Evolutionary conservation across 768 basidiomycete species (phyloP).

Genomic region (Leccinum uliginosum): DNA sequence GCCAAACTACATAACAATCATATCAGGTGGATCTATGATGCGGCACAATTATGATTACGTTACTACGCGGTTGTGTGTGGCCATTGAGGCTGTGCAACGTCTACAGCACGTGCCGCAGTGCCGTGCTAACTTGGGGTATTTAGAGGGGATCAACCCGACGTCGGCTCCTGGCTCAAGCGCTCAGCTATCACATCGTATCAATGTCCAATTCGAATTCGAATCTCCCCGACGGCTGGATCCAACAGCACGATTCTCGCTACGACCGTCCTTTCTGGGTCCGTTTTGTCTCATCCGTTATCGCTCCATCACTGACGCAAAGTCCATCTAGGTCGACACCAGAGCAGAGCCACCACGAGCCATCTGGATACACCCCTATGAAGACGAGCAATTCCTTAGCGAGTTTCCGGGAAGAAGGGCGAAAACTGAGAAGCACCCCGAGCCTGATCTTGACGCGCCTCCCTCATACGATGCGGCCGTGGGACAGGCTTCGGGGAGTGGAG

Average conservation of each 20-base stretch:
- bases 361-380: slow-evolving; percentile 72
- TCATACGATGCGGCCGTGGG: slow-evolving; percentile 25
- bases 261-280: slow-evolving; percentile 49
- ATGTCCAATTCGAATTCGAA: slow-evolving; percentile 31
- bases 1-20: background rate
- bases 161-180: background rate
- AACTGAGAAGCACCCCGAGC: slow-evolving; percentile 11
- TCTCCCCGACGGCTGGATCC: slow-evolving; percentile 57
- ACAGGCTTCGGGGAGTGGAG: slow-evolving; percentile 26
- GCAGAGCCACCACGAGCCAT: slow-evolving; percentile 60
- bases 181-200: background rate
- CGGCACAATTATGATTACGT: background rate
- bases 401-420: slow-evolving; percentile 47
- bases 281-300: background rate
- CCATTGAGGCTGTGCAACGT: slow-evolving; percentile 4
- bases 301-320: background rate
- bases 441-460: slow-evolving; percentile 19
- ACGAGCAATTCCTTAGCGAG: slow-evolving; percentile 55
- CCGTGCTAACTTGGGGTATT: background rate
- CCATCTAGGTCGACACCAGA: slow-evolving; percentile 54
- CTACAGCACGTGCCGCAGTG: slow-evolving; percentile 17
- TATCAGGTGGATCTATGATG: slow-evolving; percentile 2
- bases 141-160: background rate
- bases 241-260: slow-evolving; percentile 40
- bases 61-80: no score